A percentile compares a stretch with the other conserved stretches of the same genome.
These are phyloP conservation scores for Penicillium arizonense DNA, from an alignment of 495 filamentous ascomycete genomes.

Conservation along the genomic window DNA sequence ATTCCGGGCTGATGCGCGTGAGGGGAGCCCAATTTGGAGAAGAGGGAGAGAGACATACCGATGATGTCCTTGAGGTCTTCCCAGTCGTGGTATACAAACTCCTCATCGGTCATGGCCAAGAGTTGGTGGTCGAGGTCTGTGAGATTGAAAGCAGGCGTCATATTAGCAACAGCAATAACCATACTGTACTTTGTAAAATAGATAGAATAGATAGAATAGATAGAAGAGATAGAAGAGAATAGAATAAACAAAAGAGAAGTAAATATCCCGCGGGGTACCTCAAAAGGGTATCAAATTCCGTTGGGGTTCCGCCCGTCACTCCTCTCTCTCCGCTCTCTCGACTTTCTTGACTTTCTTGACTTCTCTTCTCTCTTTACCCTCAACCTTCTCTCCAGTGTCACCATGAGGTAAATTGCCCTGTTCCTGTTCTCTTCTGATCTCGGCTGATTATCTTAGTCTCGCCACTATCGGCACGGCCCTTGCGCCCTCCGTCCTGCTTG, in stretches of 20 bases:
- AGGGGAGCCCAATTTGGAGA: slow-evolving; percentile 14
- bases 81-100: slow-evolving; percentile 68
- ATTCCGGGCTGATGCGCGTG: slow-evolving; percentile 54
- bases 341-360: slow-evolving; percentile 9
- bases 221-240: not conserved
- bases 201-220: slow-evolving; percentile 1
- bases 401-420: slow-evolving; percentile 33
- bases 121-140: slow-evolving; percentile 65
- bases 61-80: slow-evolving; percentile 65
- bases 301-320: slow-evolving; percentile 18
- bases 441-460: slow-evolving; percentile 32
- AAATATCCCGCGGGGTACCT: slow-evolving; percentile 5
- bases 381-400: slow-evolving; percentile 13
- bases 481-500: slow-evolving; percentile 78
- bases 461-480: slow-evolving; percentile 70
- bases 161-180: not conserved
- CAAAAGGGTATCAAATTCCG: slow-evolving; percentile 24
- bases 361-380: slow-evolving; percentile 6
- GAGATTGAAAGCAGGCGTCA: slow-evolving; percentile 54
- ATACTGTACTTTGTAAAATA: too few species aligned
- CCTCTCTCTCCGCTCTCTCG: not conserved
- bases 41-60: slow-evolving; percentile 42
- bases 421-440: not conserved
- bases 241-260: slow-evolving; percentile 1
- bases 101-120: slow-evolving; percentile 66